These are phyloP conservation scores for Psidium friedrichsthalianum DNA, from an alignment of 345 rosid species.

Conservation along the genomic window DNA sequence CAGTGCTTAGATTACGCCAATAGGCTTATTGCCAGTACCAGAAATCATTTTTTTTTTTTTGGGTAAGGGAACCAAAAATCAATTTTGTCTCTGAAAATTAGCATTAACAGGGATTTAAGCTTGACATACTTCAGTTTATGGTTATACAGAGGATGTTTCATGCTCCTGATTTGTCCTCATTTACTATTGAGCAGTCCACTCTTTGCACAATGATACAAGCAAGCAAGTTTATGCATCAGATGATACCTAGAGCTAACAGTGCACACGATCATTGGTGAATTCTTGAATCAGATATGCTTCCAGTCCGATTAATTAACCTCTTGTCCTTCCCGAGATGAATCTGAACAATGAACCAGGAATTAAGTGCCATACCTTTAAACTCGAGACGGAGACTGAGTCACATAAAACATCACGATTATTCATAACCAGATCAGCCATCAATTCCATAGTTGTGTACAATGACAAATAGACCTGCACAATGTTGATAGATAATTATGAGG, in stretches of 20 bases:
- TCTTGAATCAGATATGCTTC: not conserved
- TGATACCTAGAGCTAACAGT: not conserved
- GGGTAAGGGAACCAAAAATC: too few species aligned
- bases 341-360: not conserved
- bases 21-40: not conserved
- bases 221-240: not conserved
- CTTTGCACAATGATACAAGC: not conserved
- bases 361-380: conserved; percentile 52
- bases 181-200: not conserved
- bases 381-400: conserved; percentile 66
- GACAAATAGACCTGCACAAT: conserved; percentile 70
- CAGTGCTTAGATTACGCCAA: not conserved
- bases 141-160: not conserved
- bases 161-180: not conserved
- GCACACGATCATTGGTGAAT: not conserved
- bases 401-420: conserved; percentile 19
- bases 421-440: conserved; percentile 59
- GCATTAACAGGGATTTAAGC: not conserved
- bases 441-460: conserved; percentile 55
- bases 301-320: not conserved
- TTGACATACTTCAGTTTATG: not conserved
- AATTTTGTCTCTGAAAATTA: not conserved
- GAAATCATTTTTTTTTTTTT: not conserved
- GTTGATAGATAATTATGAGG: not conserved
- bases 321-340: not conserved